These are phyloP conservation scores for Phytophthora kernoviae DNA, from an alignment of 352 stramenopile species.

Conservation along the genomic window DNA sequence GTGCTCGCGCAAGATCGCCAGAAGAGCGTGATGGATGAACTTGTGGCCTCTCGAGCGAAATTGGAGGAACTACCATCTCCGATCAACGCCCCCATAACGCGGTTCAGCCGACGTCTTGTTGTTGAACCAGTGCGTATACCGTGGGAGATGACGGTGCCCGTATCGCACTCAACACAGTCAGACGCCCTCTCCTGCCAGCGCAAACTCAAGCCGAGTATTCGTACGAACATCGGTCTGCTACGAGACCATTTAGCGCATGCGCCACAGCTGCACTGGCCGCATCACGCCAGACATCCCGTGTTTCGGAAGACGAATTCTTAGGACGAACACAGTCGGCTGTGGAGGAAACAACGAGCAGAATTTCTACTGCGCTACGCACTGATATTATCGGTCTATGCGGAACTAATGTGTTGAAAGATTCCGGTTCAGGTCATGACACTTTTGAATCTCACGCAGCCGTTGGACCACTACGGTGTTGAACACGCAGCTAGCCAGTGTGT, in stretches of 20 bases:
- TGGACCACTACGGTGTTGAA: neutral
- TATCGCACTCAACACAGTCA: constrained; percentile 12
- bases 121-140: constrained; percentile 59
- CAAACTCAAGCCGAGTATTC: constrained; percentile 64
- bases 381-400: too few relatives aligned
- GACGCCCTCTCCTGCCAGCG: constrained; percentile 48
- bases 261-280: constrained; percentile 58
- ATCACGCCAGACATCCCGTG: constrained; percentile 37
- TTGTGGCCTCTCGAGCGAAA: constrained; percentile 12
- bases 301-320: constrained; percentile 18
- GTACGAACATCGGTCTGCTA: constrained; percentile 56
- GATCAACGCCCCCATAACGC: constrained; percentile 25
- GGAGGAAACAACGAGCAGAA: too few relatives aligned
- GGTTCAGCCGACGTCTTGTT: constrained; percentile 50
- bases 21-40: constrained; percentile 26
- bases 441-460: too few relatives aligned
- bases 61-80: constrained; percentile 13
- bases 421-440: too few relatives aligned
- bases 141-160: constrained; percentile 73
- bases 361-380: too few relatives aligned
- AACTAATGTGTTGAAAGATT: neutral
- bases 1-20: constrained; percentile 33
- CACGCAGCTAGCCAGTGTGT: too few relatives aligned
- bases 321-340: too few relatives aligned
- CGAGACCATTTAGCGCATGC: constrained; percentile 66